Base-by-base conservation (phyloP, 768 basidiomycete genomes). In the Leccinum rimulosum region DNA sequence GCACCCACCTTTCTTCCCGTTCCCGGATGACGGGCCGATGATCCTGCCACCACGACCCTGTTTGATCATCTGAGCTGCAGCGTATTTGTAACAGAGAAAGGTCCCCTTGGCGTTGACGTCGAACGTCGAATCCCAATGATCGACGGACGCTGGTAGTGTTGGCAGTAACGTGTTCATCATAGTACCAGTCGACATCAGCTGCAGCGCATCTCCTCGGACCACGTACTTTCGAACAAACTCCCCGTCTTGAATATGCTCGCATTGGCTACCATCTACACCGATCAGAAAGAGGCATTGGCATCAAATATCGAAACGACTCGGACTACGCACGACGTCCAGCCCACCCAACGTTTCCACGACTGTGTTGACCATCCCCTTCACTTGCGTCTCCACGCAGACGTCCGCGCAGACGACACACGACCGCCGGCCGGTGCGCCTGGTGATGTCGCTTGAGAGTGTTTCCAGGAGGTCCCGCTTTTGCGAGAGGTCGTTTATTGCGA, bases 21-120 rank as follows among this genome's bases (percentile, higher is more conserved):
- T 52, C 19, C 14, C 8, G 51, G 51, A 35, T 15, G 51, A 25
- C 4, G 33, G 33, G 6, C 33, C 51, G 15, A 79, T 73, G 50
- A 79, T 78, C 4, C 76, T 64, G 2, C 77, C 76, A 5, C 77
- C 76, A 1, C 61, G 60, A 10, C 75, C 74, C 64, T 78, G 77
- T 56, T 73, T 68, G 55, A 79, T 67, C 79, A 77, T 78, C 54
- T 75, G 70, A 14, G 51, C 53, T 0, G 76, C 77, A 2, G 76
- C 78, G 50, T 72, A 64, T 59, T 75, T 77, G 67, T 75, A 75
- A 54, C 69, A 72, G 2, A 77, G 59, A 50, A 78, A 65, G 0
- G 67, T 65, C 1, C 79, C 75, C 10, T 66, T 67, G 19, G 68
- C 66, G 60, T 80, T 80, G 43, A 76, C 65, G 52, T 52, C 14